These are phyloP conservation scores for Asterophora lycoperdoides DNA, from an alignment of 768 basidiomycete genomes.

Conservation along the genomic window DNA sequence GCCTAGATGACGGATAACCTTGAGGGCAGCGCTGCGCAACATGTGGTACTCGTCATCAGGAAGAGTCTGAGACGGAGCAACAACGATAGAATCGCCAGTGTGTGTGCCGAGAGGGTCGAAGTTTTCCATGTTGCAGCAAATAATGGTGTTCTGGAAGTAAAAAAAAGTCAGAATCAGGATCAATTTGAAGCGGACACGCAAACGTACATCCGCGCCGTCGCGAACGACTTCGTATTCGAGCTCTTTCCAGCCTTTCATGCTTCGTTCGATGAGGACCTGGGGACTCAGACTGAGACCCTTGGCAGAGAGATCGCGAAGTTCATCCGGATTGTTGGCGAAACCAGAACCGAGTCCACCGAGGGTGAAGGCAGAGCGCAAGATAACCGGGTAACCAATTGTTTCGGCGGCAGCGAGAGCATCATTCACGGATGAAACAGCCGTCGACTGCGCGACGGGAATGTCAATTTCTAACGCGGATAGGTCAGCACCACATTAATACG, in stretches of 20 bases:
- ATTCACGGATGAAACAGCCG: conserved; percentile 93
- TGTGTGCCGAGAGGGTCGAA: conserved; percentile 99
- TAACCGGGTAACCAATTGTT: conserved; percentile 93
- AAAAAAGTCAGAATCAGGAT: conserved; percentile 11
- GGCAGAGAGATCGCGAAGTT: conserved; percentile 90
- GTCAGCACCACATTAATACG: conserved; percentile 4
- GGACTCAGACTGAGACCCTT: conserved; percentile 88
- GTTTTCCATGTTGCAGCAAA: conserved; percentile 99
- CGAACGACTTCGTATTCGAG: conserved; percentile 99
- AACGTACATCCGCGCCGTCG: conserved; percentile 91
- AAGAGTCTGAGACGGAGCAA: conserved; percentile 96
- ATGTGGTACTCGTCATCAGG: conserved; percentile 99
- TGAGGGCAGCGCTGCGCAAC: conserved; percentile 96
- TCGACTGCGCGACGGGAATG: conserved; percentile 93
- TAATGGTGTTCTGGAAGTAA: conserved; percentile 82
- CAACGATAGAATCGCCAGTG: conserved; percentile 98
- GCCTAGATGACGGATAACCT: conserved; percentile 87
- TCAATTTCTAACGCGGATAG: conserved; percentile 73
- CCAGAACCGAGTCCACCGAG: conserved; percentile 98
- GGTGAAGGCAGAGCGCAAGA: conserved; percentile 94
- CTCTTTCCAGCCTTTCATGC: conserved; percentile 99
- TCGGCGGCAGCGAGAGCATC: conserved; percentile 90
- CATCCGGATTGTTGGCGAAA: conserved; percentile 92
- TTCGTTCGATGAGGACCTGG: conserved; percentile 95
- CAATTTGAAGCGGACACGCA: conserved; percentile 2